Evolutionary conservation across 2,329 filamentous ascomycete species (phyloP), one percentile per base, ranked within the genome.

Genomic region (Nothophaeocryptopus gaeumannii): DNA sequence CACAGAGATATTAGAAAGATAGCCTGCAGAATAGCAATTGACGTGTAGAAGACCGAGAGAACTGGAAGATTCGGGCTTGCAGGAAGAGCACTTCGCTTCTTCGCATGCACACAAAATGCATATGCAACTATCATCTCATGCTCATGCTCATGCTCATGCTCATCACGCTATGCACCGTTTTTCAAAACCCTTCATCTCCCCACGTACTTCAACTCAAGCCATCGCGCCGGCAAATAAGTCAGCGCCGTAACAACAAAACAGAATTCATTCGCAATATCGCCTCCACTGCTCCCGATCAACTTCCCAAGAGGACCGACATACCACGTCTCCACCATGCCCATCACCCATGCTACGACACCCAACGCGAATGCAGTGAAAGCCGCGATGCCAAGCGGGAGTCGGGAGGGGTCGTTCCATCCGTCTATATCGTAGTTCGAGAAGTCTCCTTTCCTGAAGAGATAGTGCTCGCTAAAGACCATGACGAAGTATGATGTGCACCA

Each of bases 261-360:
- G 37, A 82, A 67, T 70, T 81, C 70, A 55, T 79, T 79, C 8
- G 75, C 77, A 41, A 80, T 72, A 67, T 83, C 79, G 47, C 75
- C 79, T 14, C 80, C 79, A 59, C 74, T 70, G 5, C 74, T 75
- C 0, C 82, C 80, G 26, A 84, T 78, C 47, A 75, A 64, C 43
- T 70, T 71, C 2, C 79, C 81, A 50, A 85, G 67, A 0, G 83
- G 84, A 1, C 84, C 84, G 12, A 61, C 54, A 44, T 62, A 59
- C 53, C 50, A 49, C 35, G 62, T 64, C 54, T 64, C 53, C 8
- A 60, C 62, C 80, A 84, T 83, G 1, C 80, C 81, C 60, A 83
- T 68, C 15, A 79, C 69, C 68, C 78, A 80, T 7, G 67, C 67
- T 5, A 71, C 53, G 2, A 72, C 64, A 5, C 72, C 71, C 0